Conservation (phyloP, 2,329 filamentous ascomycete species). For the Whalleya microplaca region DNA sequence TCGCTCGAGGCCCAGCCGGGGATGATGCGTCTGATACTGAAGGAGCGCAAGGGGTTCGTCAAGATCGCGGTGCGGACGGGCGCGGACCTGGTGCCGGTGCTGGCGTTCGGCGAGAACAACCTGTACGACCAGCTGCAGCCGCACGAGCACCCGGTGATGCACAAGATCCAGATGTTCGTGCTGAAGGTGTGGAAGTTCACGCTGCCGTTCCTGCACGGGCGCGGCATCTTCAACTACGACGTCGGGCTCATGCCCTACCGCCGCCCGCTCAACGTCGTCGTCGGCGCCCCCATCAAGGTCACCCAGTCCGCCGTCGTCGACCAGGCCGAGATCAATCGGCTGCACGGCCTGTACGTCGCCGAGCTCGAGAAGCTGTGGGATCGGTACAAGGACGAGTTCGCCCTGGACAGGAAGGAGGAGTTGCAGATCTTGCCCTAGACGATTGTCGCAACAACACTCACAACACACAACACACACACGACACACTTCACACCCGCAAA, state of each 20-base stretch:
- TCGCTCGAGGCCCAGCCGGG: slow-evolving; percentile 86
- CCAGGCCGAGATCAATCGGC: slow-evolving; percentile 74
- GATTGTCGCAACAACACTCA: too few relatives aligned
- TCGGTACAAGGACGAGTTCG: slow-evolving; percentile 77
- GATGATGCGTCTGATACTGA: slow-evolving; percentile 75
- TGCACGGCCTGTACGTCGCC: slow-evolving; percentile 78
- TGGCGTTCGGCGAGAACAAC: slow-evolving; percentile 95
- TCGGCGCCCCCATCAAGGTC: slow-evolving; percentile 80
- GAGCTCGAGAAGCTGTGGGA: slow-evolving; percentile 78
- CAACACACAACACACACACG: too few relatives aligned
- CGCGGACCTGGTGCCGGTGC: slow-evolving; percentile 90
- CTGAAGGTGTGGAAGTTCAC: slow-evolving; percentile 92
- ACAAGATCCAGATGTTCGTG: slow-evolving; percentile 79
- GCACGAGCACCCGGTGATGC: slow-evolving; percentile 75
- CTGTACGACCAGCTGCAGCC: slow-evolving; percentile 89
- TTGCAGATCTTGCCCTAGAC: slow-evolving; percentile 61
- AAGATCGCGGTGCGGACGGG: slow-evolving; percentile 90
- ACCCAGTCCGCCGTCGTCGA: slow-evolving; percentile 65
- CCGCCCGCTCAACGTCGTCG: slow-evolving; percentile 83
- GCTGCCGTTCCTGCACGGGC: slow-evolving; percentile 84
- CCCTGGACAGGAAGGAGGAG: slow-evolving; percentile 64
- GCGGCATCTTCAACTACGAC: slow-evolving; percentile 97
- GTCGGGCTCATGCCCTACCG: slow-evolving; percentile 95
- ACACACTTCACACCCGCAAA: too few relatives aligned
- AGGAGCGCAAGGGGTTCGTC: slow-evolving; percentile 86